Percentiles rank a stretch among this genome's conserved stretches.
Conservation (phyloP, 1,139 yeast species). For the Chernovozyma aurita region DNA sequence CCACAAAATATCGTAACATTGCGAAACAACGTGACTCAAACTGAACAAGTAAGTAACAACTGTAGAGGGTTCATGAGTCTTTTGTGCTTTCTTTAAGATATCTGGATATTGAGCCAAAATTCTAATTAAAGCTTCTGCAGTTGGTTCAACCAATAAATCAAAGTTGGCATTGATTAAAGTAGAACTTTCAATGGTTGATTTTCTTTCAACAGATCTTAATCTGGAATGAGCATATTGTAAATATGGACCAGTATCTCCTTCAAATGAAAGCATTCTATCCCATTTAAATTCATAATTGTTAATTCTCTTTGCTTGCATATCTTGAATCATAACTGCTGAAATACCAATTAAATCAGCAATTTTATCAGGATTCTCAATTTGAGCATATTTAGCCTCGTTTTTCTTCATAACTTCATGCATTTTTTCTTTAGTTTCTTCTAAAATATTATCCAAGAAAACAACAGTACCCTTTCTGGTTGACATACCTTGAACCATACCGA, state of each 20-base stretch:
- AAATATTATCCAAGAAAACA: conserved; percentile 89
- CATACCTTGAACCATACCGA: conserved; percentile 99
- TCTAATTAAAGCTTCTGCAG: conserved; percentile 71
- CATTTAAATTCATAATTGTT: conserved; percentile 96
- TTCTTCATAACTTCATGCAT: conserved; percentile 98
- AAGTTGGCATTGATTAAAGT: conserved; percentile 58
- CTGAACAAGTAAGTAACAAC: conserved; percentile 90
- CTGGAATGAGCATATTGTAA: conserved; percentile 98
- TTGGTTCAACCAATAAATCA: conserved; percentile 69
- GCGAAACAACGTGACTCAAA: conserved; percentile 89
- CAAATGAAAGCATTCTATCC: conserved; percentile 98
- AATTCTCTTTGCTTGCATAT: conserved; percentile 96
- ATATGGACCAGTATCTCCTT: conserved; percentile 99
- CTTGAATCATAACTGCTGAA: conserved; percentile 98
- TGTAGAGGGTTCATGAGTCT: conserved; percentile 90
- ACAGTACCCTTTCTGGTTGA: conserved; percentile 98
- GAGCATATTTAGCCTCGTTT: conserved; percentile 87
- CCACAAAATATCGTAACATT: conserved; percentile 94
- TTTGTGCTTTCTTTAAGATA: conserved; percentile 74
- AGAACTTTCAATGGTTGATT: conserved; percentile 51
- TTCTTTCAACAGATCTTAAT: conserved; percentile 91
- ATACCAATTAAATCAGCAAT: conserved; percentile 96
- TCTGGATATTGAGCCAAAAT: conserved; percentile 90
- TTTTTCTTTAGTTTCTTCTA: conserved; percentile 89
- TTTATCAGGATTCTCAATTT: conserved; percentile 90